Base-by-base conservation (phyloP, 2,329 filamentous ascomycete genomes). In the Fusarium mangiferae region DNA sequence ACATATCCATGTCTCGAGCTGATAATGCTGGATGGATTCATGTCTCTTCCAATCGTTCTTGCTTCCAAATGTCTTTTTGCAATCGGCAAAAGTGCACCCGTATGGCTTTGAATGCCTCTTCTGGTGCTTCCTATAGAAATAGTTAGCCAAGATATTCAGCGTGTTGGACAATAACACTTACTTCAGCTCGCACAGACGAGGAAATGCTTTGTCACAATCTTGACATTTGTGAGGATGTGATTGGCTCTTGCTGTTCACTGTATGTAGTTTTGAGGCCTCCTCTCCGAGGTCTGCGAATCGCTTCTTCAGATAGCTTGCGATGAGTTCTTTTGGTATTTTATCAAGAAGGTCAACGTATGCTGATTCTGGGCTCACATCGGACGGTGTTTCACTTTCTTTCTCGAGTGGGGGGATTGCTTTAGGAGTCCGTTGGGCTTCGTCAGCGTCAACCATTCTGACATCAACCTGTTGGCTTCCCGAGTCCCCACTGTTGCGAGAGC, bases 21-120 rank as follows among this genome's bases (percentile, higher is more conserved):
- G 89, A 69, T 89, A 90, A 80, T 98, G 95, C 78, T 96, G 93
- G 22, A 89, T 90, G 73, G 90, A 92, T 78, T 98, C 96, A 78
- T 98, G 95, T 3, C 95, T 90, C 80, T 97, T 97, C 95, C 90
- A 98, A 81, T 98, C 95, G 67, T 94, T 95, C 80, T 98, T 97
- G 81, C 93, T 95, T n/a, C 95, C 95, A 75, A 98, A 98, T 0
- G 80, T 85, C 78, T 94, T 95, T 55, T 83, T 81, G 78, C 95
- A 98, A 36, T 84, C 82, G 14, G 85, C 82, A 72, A 91, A 93
- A 0, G 94, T 97, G 81, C 95, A 98, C 18, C 91, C 91, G 72
- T 96, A 98, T 0, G 94, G 95, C 73, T 90, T 91, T 13, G 89
- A 87, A 80, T 98, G 95, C 4, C 95, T 90, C 79, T 94, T 96